These are phyloP conservation scores for Trametes polyzona DNA, from an alignment of 1,284 basidiomycete genomes.

Conservation along the genomic window DNA sequence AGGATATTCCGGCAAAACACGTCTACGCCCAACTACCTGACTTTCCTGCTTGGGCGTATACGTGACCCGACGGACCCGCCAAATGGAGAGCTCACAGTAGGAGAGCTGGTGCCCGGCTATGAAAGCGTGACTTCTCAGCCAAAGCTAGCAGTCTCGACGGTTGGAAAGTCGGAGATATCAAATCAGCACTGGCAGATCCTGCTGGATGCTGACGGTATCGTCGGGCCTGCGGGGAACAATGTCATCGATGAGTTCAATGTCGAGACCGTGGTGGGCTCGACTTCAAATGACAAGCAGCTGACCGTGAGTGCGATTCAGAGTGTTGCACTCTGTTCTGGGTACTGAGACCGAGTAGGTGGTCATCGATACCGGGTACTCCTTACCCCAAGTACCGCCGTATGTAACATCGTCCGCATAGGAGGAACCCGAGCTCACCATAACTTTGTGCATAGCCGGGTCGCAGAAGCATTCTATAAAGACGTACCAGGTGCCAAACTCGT, in stretches of 20 bases:
- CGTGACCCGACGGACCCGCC: conserved; percentile 30
- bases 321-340: not conserved
- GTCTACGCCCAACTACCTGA: conserved; percentile 56
- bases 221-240: conserved; percentile 39
- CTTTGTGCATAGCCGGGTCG: conserved; percentile 43
- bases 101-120: conserved; percentile 36
- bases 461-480: conserved; percentile 54
- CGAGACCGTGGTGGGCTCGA: conserved; percentile 44
- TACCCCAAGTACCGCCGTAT: conserved; percentile 58
- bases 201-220: conserved; percentile 34
- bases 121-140: conserved; percentile 35
- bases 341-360: conserved; percentile 33
- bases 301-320: conserved; percentile 32
- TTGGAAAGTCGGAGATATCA: conserved; percentile 15
- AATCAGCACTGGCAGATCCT: conserved; percentile 40
- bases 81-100: conserved; percentile 40
- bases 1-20: conserved; percentile 58
- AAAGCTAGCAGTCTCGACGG: conserved; percentile 34
- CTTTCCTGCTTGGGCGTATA: conserved; percentile 42
- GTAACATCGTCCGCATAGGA: conserved; percentile 9
- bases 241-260: conserved; percentile 41
- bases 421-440: not conserved
- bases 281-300: conserved; percentile 45
- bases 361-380: conserved; percentile 63
- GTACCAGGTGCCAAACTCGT: conserved; percentile 50